A percentile compares a stretch with the other conserved stretches of the same genome.
Conservation (phyloP, 1,284 basidiomycete genomes). For the Cerioporus squamosus region DNA sequence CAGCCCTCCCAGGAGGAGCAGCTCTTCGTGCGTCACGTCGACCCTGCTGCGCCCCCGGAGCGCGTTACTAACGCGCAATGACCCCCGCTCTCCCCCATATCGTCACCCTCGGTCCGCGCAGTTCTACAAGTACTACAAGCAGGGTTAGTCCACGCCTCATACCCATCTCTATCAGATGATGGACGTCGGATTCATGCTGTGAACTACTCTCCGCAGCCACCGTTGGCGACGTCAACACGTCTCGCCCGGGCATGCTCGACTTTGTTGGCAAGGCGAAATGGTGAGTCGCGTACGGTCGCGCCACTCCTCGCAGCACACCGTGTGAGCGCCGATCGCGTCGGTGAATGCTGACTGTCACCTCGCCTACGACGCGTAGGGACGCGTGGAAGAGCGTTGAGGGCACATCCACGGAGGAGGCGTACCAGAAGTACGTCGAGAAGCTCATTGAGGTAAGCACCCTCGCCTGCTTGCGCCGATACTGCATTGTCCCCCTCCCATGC, state of each 20-base stretch:
- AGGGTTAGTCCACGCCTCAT: slow-evolving; percentile 54
- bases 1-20: slow-evolving; percentile 78
- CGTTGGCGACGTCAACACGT: slow-evolving; percentile 70
- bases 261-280: slow-evolving; percentile 87
- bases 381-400: slow-evolving; percentile 87
- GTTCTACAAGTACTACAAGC: slow-evolving; percentile 95
- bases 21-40: slow-evolving; percentile 73
- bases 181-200: slow-evolving; percentile 2
- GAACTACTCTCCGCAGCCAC: slow-evolving; percentile 53
- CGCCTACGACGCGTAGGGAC: slow-evolving; percentile 56
- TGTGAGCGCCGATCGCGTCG: slow-evolving; percentile 7
- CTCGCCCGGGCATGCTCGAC: slow-evolving; percentile 75
- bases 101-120: slow-evolving; percentile 36
- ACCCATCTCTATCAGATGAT: slow-evolving; percentile 7
- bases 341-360: slow-evolving; percentile 1
- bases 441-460: slow-evolving; percentile 63
- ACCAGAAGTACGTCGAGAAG: slow-evolving; percentile 73
- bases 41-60: neutral
- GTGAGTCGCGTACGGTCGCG: slow-evolving; percentile 43
- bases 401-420: slow-evolving; percentile 72
- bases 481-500: neutral
- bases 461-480: neutral
- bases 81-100: neutral
- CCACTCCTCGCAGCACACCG: slow-evolving; percentile 1
- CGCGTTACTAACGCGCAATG: slow-evolving; percentile 13